Conservation (phyloP, 495 filamentous ascomycete species). For the Lasiosphaeria miniovina region DNA sequence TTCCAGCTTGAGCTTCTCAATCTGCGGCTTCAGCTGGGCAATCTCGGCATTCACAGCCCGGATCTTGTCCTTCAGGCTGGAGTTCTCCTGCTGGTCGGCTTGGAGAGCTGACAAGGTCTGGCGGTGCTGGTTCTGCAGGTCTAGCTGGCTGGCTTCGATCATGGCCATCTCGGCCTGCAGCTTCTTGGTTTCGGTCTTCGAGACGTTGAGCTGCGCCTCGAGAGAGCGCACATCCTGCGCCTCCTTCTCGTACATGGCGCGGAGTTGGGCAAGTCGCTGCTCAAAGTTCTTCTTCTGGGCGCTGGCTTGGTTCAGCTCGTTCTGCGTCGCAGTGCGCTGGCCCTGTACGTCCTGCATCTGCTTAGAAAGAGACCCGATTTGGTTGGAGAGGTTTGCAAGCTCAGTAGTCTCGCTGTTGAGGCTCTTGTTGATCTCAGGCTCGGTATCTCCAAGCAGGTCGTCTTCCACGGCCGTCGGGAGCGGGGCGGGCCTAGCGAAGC, state of each 20-base stretch:
- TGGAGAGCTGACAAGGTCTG: constrained; percentile 72
- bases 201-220: constrained; percentile 73
- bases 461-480: constrained; percentile 61
- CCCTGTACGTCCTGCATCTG: constrained; percentile 90
- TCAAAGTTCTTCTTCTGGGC: constrained; percentile 92
- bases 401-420: constrained; percentile 85
- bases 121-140: constrained; percentile 79
- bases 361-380: constrained; percentile 82
- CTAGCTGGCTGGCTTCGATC: constrained; percentile 77
- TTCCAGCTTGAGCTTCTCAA: constrained; percentile 86
- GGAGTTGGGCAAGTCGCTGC: constrained; percentile 74
- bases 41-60: constrained; percentile 77
- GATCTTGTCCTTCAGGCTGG: constrained; percentile 81
- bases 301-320: constrained; percentile 70
- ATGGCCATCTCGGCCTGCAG: constrained; percentile 76
- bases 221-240: constrained; percentile 78
- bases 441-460: constrained; percentile 91
- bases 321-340: constrained; percentile 73
- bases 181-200: constrained; percentile 77
- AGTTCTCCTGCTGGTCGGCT: constrained; percentile 85
- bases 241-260: constrained; percentile 88
- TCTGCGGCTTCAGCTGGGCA: constrained; percentile 73
- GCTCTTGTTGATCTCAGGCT: constrained; percentile 84
- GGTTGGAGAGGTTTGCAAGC: constrained; percentile 94
- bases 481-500: constrained; percentile 30